phyloP scores from a whole-genome alignment of 257 asterid species.

The Penstemon eatonii region DNA sequence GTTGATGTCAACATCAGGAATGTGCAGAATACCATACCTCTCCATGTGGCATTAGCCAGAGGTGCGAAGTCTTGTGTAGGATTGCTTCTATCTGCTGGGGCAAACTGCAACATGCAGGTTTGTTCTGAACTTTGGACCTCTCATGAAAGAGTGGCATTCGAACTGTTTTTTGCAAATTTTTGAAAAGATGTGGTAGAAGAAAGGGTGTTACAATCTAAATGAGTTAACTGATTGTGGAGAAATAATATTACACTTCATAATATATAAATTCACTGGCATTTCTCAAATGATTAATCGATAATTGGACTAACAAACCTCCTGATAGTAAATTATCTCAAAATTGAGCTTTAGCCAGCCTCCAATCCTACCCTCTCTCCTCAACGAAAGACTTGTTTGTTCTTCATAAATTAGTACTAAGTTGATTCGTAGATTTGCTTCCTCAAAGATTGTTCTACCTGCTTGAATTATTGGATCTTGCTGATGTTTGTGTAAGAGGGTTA shows the following conservation, averaged over 20 bases:
- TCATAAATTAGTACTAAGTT: constrained; percentile 18
- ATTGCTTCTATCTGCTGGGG: constrained; percentile 91
- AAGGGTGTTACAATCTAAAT: constrained; percentile 13
- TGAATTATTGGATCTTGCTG: constrained; percentile 18
- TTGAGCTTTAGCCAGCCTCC: constrained; percentile 17
- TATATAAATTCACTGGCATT: constrained; percentile 16
- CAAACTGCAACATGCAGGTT: constrained; percentile 91
- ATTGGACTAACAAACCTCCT: constrained; percentile 13
- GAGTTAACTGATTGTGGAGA: constrained; percentile 9
- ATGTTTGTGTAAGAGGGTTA: neutral
- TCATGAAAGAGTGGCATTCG: constrained; percentile 11
- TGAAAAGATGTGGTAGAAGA: constrained; percentile 2
- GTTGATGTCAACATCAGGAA: constrained; percentile 92
- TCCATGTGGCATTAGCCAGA: constrained; percentile 98
- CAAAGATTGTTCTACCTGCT: constrained; percentile 15
- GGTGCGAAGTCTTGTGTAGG: constrained; percentile 97
- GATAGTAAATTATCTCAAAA: constrained; percentile 12
- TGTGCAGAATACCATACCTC: constrained; percentile 81
- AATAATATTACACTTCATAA: constrained; percentile 11
- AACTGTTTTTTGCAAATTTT: constrained; percentile 7
- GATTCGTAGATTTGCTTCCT: constrained; percentile 5
- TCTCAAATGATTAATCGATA: constrained; percentile 13
- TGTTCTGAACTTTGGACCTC: constrained; percentile 27
- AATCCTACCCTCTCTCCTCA: constrained; percentile 20
- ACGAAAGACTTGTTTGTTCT: constrained; percentile 21